phyloP scores from a whole-genome alignment of 2,329 filamentous ascomycete genomes.

The Truncatella angustata region DNA sequence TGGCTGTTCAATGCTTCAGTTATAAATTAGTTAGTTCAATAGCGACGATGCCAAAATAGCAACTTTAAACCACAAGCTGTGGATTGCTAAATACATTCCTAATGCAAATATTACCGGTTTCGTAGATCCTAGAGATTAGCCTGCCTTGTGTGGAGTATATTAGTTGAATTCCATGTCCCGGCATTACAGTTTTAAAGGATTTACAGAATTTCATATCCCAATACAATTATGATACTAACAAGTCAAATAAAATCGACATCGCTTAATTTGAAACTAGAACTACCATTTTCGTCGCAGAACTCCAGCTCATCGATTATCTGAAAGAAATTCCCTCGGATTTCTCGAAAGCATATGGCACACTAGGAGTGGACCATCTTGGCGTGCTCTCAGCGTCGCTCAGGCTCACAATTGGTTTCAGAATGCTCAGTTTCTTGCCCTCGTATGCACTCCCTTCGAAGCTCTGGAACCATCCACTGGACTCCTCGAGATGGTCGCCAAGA shows the following conservation, averaged over 20 bases:
- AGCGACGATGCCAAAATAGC: constrained; percentile 23
- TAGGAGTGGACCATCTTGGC: constrained; percentile 19
- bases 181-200: too few relatives aligned
- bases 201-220: too few relatives aligned
- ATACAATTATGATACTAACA: too few relatives aligned
- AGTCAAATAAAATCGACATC: too few relatives aligned
- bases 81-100: constrained; percentile 21
- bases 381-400: constrained; percentile 18
- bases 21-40: constrained; percentile 20
- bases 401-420: constrained; percentile 23
- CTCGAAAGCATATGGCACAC: constrained; percentile 20
- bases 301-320: neutral
- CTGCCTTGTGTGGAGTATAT: constrained; percentile 23
- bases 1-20: neutral
- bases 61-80: constrained; percentile 26
- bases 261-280: too few relatives aligned
- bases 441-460: constrained; percentile 22
- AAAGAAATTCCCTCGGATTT: constrained; percentile 11
- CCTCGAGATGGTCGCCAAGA: constrained; percentile 17
- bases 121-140: constrained; percentile 19
- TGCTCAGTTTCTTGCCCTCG: constrained; percentile 17
- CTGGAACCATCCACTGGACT: constrained; percentile 22
- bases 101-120: constrained; percentile 26
- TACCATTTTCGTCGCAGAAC: too few relatives aligned
- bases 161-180: neutral